These are phyloP conservation scores for Aspergillus diversus DNA, from an alignment of 495 filamentous ascomycete genomes.

Conservation along the genomic window DNA sequence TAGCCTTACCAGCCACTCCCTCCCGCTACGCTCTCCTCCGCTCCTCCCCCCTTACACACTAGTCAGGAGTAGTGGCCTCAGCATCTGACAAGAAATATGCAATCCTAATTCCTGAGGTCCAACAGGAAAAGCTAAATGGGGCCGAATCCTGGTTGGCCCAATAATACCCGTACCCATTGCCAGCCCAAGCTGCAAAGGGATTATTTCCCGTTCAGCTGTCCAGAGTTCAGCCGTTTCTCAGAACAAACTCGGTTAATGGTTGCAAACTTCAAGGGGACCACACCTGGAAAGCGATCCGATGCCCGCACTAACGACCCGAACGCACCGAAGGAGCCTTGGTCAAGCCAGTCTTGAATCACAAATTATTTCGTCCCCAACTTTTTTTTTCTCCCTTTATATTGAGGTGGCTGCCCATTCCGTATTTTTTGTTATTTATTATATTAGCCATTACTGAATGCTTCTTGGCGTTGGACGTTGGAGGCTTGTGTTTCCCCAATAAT, in stretches of 20 bases:
- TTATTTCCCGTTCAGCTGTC: slow-evolving; percentile 16
- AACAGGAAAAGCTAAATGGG: not conserved
- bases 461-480: slow-evolving; percentile 12
- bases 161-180: slow-evolving; percentile 4
- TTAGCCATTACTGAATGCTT: not conserved
- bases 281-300: slow-evolving; percentile 13
- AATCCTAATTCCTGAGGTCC: not conserved
- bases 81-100: not conserved
- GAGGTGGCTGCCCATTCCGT: not conserved
- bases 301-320: slow-evolving; percentile 13
- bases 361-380: not conserved
- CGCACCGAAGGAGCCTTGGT: not conserved
- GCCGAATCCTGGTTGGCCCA: slow-evolving; percentile 10
- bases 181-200: slow-evolving; percentile 15
- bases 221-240: not conserved
- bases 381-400: not conserved
- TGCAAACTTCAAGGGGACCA: slow-evolving; percentile 12
- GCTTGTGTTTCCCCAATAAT: not conserved
- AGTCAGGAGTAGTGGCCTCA: not conserved
- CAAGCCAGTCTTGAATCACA: not conserved
- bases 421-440: not conserved
- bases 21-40: not conserved
- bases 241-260: slow-evolving; percentile 8
- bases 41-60: not conserved
- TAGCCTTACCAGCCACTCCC: not conserved